Conservation (phyloP, 2,329 filamentous ascomycete genomes). For the Exophiala spinifera region DNA sequence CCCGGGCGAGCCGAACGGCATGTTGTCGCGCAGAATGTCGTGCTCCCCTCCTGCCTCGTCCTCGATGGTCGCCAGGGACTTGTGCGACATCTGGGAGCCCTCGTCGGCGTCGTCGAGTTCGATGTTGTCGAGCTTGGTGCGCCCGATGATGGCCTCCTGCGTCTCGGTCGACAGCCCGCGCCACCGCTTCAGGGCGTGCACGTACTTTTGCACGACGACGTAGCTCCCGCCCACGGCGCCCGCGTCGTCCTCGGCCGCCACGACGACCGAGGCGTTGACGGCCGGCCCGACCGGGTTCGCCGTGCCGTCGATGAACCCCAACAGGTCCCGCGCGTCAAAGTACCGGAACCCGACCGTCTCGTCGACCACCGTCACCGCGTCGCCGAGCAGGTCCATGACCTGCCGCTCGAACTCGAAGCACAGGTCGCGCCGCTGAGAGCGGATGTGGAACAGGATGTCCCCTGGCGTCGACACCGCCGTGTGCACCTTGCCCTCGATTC, state of each 20-base stretch:
- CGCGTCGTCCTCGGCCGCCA: slow-evolving; percentile 44
- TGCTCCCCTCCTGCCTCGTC: slow-evolving; percentile 52
- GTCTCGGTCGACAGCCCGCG: slow-evolving; percentile 46
- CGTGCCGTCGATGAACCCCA: slow-evolving; percentile 60
- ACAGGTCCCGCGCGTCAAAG: slow-evolving; percentile 57
- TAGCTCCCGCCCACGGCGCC: slow-evolving; percentile 51
- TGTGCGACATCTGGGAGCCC: slow-evolving; percentile 51
- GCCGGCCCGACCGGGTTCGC: slow-evolving; percentile 54
- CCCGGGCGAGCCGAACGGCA: slow-evolving; percentile 58
- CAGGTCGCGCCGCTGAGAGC: slow-evolving; percentile 55
- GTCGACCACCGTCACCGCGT: slow-evolving; percentile 49
- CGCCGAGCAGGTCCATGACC: slow-evolving; percentile 49
- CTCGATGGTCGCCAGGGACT: slow-evolving; percentile 54
- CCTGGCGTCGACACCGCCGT: slow-evolving; percentile 56
- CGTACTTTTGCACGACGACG: slow-evolving; percentile 58
- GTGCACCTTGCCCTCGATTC: slow-evolving; percentile 48
- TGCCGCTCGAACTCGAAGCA: slow-evolving; percentile 60
- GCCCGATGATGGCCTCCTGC: slow-evolving; percentile 57
- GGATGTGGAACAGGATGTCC: slow-evolving; percentile 59
- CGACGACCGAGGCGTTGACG: slow-evolving; percentile 44
- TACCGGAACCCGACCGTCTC: slow-evolving; percentile 58
- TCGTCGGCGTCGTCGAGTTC: slow-evolving; percentile 53
- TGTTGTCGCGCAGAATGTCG: slow-evolving; percentile 57
- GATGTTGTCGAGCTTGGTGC: slow-evolving; percentile 57
- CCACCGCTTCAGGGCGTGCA: slow-evolving; percentile 54